phyloP scores from a whole-genome alignment of 331 rosid genomes.

The Quercus lobata region DNA sequence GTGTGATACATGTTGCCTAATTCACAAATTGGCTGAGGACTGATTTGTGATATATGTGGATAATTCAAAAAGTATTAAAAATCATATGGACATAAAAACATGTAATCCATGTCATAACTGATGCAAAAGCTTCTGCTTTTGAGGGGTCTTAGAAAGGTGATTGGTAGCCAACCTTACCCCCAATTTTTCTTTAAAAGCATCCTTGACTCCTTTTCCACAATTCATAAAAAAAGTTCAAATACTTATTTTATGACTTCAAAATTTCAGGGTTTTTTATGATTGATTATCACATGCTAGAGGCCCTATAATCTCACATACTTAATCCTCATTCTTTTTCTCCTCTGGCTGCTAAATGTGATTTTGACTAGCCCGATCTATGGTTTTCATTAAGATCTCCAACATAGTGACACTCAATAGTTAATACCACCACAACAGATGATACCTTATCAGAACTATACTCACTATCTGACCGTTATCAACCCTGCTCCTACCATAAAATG shows the following conservation, averaged over 20 bases:
- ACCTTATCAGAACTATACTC: background rate
- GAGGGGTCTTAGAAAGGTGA: too few relatives aligned
- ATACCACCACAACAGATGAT: background rate
- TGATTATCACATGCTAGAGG: background rate
- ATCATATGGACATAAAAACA: background rate
- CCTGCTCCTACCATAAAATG: background rate
- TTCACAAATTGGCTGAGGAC: background rate
- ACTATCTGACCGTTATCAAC: background rate
- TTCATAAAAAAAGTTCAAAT: too few relatives aligned
- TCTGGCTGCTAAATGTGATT: background rate
- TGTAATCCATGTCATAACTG: background rate
- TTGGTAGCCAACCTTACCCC: too few relatives aligned
- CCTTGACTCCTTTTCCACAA: too few relatives aligned
- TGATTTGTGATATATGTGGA: background rate
- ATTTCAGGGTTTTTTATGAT: background rate
- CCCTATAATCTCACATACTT: background rate
- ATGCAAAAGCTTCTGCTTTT: too few relatives aligned
- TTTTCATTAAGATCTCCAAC: background rate
- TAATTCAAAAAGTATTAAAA: background rate
- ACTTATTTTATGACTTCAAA: background rate
- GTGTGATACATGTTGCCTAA: background rate
- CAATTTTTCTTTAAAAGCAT: too few relatives aligned
- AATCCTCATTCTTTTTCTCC: background rate
- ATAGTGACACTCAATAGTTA: background rate
- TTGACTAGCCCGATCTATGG: background rate